phyloP scores from a whole-genome alignment of 371 early-diverging fungal genomes.

The Mucor circinelloides region DNA sequence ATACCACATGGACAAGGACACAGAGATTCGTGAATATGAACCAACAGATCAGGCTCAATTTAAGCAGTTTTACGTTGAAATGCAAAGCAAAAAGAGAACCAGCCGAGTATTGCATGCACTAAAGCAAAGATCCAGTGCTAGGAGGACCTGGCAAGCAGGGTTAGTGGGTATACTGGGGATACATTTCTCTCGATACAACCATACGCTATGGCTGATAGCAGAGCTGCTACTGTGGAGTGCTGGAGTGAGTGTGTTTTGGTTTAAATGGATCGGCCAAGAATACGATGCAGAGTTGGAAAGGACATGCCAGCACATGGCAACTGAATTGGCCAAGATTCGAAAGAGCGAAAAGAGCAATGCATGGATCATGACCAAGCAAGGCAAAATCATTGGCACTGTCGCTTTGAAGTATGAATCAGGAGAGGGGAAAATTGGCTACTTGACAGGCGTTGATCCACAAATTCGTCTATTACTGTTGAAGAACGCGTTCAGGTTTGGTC shows the following conservation, averaged over 20 bases:
- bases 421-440: conserved; percentile 42
- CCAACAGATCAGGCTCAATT: conserved; percentile 10
- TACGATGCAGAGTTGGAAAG: conserved; percentile 7
- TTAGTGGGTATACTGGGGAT: conserved; percentile 34
- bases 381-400: conserved; percentile 30
- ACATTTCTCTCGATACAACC: conserved; percentile 11
- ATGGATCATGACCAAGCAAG: conserved; percentile 39
- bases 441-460: conserved; percentile 33
- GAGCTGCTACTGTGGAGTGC: conserved; percentile 38
- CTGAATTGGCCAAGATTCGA: not conserved
- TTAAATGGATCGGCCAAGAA: conserved; percentile 19
- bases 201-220: conserved; percentile 3
- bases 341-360: conserved; percentile 29
- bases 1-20: not conserved
- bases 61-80: conserved; percentile 9
- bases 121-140: conserved; percentile 10
- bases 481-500: conserved; percentile 44
- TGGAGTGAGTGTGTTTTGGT: conserved; percentile 37
- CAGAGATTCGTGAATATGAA: conserved; percentile 18
- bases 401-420: conserved; percentile 27
- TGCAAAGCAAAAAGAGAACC: conserved; percentile 9
- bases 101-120: conserved; percentile 9
- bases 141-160: conserved; percentile 42
- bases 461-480: conserved; percentile 37
- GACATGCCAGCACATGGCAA: not conserved